Conservation (phyloP, 169 alveolate species). For the Toxoplasma gondii region DNA sequence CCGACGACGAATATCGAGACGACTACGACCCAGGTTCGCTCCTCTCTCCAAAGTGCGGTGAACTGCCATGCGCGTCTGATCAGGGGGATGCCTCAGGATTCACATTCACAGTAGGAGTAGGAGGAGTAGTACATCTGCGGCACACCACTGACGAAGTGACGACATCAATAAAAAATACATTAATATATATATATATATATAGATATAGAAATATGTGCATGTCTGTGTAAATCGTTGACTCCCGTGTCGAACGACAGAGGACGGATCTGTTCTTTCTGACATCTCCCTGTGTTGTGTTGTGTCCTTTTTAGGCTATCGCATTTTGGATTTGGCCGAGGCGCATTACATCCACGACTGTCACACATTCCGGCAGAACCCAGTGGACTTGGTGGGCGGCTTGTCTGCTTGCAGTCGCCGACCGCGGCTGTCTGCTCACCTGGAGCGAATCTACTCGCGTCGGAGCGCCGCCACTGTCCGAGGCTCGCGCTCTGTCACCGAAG, state of each 20-base stretch:
- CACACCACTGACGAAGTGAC: no score
- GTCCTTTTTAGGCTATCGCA: neutral
- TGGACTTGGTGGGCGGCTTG: neutral
- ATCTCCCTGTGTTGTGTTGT: neutral
- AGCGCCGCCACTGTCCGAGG: neutral
- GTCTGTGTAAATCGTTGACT: no score
- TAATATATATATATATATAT: no score
- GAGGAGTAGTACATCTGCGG: no score
- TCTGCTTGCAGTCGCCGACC: neutral
- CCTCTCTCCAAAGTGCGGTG: neutral
- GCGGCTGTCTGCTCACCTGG: neutral
- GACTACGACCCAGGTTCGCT: neutral
- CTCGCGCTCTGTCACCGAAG: neutral
- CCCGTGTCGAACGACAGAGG: no score
- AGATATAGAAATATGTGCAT: no score
- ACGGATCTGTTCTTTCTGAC: neutral
- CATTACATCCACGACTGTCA: slow-evolving; percentile 13
- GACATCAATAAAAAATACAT: no score
- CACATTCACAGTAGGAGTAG: no score
- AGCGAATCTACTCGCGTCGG: neutral
- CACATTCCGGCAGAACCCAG: slow-evolving; percentile 6
- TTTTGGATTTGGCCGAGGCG: neutral
- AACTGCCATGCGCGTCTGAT: no score
- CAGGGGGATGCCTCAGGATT: no score
- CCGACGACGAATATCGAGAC: neutral